Conservation (phyloP, 2,329 filamentous ascomycete species). For the Alternaria gaisen region DNA sequence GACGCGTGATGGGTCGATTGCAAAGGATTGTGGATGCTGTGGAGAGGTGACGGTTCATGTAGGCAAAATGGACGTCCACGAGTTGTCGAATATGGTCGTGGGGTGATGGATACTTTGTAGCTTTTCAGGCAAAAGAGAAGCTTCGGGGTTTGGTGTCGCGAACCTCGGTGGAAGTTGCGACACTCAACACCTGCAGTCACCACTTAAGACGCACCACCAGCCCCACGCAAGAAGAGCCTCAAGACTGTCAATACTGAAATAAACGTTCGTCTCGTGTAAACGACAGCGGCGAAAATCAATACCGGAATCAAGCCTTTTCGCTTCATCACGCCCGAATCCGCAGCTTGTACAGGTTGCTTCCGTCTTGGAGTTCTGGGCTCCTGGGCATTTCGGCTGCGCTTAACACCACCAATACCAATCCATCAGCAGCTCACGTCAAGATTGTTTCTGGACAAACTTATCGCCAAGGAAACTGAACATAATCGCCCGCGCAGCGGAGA, state of each 20-base stretch:
- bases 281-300: constrained; percentile 1
- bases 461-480: constrained; percentile 7
- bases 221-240: neutral
- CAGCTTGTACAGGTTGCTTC: constrained; percentile 12
- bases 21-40: constrained; percentile 4
- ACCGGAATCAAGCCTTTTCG: constrained; percentile 19
- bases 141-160: neutral
- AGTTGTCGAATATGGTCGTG: neutral
- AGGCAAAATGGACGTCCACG: constrained; percentile 9
- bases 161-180: neutral
- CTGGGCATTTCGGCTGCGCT: constrained; percentile 19
- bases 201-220: neutral
- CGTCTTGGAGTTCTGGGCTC: constrained; percentile 21
- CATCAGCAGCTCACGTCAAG: neutral
- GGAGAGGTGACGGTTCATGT: constrained; percentile 3
- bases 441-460: neutral
- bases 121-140: constrained; percentile 14
- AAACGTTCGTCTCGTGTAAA: neutral
- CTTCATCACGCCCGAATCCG: constrained; percentile 7
- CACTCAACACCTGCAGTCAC: neutral
- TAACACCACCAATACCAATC: constrained; percentile 9
- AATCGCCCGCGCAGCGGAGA: constrained; percentile 13
- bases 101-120: constrained; percentile 1
- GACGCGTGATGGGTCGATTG: constrained; percentile 18
- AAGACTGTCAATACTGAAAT: neutral